Evolutionary conservation across 495 filamentous ascomycete genomes (phyloP).

Genomic region (Xylaria grammica): DNA sequence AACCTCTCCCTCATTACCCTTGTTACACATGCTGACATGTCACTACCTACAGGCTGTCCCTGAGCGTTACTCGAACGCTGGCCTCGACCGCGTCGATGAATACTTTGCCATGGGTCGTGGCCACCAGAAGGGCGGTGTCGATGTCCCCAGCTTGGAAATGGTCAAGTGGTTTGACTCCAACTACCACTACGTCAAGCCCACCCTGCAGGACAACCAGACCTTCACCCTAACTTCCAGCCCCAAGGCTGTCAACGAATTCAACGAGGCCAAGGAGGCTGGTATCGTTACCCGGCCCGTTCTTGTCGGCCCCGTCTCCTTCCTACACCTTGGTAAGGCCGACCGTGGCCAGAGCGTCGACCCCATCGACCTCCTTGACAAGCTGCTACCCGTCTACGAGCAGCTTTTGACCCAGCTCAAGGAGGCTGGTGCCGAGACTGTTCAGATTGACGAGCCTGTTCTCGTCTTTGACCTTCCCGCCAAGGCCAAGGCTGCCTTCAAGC

Average conservation of each 20-base stretch:
- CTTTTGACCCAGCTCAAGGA: constrained; percentile 89
- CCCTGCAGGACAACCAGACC: constrained; percentile 90
- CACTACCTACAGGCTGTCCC: constrained; percentile 69
- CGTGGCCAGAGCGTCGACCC: constrained; percentile 89
- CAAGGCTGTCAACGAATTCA: constrained; percentile 92
- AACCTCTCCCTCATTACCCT: not conserved
- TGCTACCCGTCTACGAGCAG: constrained; percentile 91
- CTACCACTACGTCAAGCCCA: constrained; percentile 99
- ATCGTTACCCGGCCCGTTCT: constrained; percentile 91
- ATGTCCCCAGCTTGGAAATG: constrained; percentile 97
- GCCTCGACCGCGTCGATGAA: constrained; percentile 85
- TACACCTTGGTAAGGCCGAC: constrained; percentile 94
- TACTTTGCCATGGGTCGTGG: constrained; percentile 99
- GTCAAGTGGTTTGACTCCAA: constrained; percentile 99
- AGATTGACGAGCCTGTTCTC: constrained; percentile 97
- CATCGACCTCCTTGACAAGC: constrained; percentile 88
- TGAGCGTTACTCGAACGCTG: constrained; percentile 85
- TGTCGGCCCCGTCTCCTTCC: constrained; percentile 95
- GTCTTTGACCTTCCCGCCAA: constrained; percentile 88
- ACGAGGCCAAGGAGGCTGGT: constrained; percentile 96
- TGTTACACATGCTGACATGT: constrained; percentile 21
- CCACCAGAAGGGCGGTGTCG: constrained; percentile 88
- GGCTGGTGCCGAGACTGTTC: constrained; percentile 91
- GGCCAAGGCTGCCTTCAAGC: constrained; percentile 97
- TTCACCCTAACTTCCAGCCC: constrained; percentile 87